phyloP scores from a whole-genome alignment of 352 stramenopile genomes.

The Phytophthora pini region DNA sequence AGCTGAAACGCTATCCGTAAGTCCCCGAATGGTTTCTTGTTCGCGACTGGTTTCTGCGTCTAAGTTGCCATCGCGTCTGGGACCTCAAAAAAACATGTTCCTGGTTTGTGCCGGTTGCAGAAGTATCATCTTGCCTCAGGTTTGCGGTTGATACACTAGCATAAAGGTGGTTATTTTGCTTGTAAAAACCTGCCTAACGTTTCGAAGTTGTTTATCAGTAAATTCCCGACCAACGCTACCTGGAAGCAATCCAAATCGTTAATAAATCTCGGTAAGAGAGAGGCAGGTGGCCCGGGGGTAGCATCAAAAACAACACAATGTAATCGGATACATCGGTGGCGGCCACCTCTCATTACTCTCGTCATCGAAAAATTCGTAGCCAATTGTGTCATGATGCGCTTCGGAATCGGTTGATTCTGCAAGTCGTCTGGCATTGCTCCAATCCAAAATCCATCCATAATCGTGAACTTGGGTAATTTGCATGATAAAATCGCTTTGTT shows the following conservation, averaged over 20 bases:
- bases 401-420: background rate
- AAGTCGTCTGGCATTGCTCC: background rate
- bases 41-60: constrained; percentile 1
- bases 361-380: background rate
- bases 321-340: background rate
- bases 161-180: background rate
- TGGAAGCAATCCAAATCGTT: background rate
- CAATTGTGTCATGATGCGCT: background rate
- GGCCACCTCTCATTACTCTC: background rate
- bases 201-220: too few species aligned
- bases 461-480: background rate
- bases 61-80: background rate
- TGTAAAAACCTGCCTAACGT: background rate
- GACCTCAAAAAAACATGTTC: background rate
- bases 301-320: constrained; percentile 5
- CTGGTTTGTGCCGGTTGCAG: too few species aligned
- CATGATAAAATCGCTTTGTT: background rate
- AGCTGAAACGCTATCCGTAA: background rate
- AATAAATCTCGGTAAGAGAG: background rate
- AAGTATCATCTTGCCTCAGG: too few species aligned
- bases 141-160: background rate
- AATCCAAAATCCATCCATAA: background rate
- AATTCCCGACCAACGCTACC: background rate
- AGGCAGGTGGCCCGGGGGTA: background rate
- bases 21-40: constrained; percentile 8